Base-by-base conservation (phyloP, 768 basidiomycete species). In the Clathrus columnatus region DNA sequence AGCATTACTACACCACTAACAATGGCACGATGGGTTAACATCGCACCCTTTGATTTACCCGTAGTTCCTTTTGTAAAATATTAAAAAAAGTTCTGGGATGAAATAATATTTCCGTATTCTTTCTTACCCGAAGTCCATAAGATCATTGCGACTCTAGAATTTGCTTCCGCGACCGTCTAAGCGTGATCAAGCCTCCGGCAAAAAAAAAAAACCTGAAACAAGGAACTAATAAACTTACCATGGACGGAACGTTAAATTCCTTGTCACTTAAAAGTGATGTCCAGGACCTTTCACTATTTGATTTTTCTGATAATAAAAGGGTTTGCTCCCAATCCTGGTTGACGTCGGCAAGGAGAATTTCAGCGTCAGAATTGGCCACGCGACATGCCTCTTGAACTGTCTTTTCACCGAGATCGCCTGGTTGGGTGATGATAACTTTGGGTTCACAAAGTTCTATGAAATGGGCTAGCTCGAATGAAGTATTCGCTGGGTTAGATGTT, bases 41-140 rank as follows among this genome's bases (percentile, higher is more conserved):
- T 36, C 7, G 51, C 51, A 21, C 51, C 51, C 30, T 52, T 52
- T 17, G 51, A 52, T 28, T 41, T 41, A 17, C 51, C 51, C 2
- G 51, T 41, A 10, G 51, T 52, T 41, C 51, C 51, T 52, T 3
- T 43, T 5, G 16, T 4, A 23, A 10, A 42, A 36, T 21, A 41
- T 7, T 28, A 21, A 41, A 17, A 47, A 18, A 47, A 16, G 18
- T 36, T n/a, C 41, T 42, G 41, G 14, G 10, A 4, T 23, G 20
- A 7, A 20, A 14, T 18, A 23, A 28, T 20, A 14, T 14, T 2
- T 23, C 46, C 11, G 5, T 16, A 47, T 3, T 28, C 7, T 21
- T 16, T 7, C 28, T 41, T 42, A 43, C 51, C 51, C 10, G 51
- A 52, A 8, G 51, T 52, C 51, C 51, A 52, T 14, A 52, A 10